Evolutionary conservation across 495 filamentous ascomycete genomes (phyloP), one percentile per base, ranked within the genome.

Genomic region (Opeltia flavorubescens): DNA sequence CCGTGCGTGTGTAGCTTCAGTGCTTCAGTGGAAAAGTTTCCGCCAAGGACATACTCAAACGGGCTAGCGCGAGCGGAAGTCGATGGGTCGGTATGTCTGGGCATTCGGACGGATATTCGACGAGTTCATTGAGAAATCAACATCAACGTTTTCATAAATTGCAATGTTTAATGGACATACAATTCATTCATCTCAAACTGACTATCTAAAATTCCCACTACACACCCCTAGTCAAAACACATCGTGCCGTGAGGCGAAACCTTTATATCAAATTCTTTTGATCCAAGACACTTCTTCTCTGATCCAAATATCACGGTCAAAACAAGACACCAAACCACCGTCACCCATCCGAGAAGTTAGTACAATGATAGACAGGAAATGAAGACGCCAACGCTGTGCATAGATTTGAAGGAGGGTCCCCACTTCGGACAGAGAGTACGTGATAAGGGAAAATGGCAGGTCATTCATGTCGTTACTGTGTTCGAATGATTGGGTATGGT

Each of bases 171-270:
- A n/a, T n/a, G n/a, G n/a, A n/a, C n/a, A n/a, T n/a, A n/a, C n/a
- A n/a, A n/a, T n/a, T n/a, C n/a, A n/a, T n/a, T n/a, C n/a, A n/a
- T n/a, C n/a, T n/a, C n/a, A n/a, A n/a, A n/a, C n/a, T n/a, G n/a
- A n/a, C n/a, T n/a, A n/a, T n/a, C n/a, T n/a, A n/a, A n/a, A n/a
- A n/a, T n/a, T n/a, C n/a, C n/a, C n/a, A n/a, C n/a, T n/a, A n/a
- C n/a, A n/a, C n/a, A n/a, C n/a, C n/a, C n/a, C n/a, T n/a, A n/a
- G n/a, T n/a, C n/a, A n/a, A n/a, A n/a, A n/a, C n/a, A n/a, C n/a
- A n/a, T n/a, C n/a, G 30, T 30, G 42, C 42, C 42, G 42, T 44
- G 42, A 44, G 42, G 42, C 42, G 24, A n/a, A 44, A 44, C 42
- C 42, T 44, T 23, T 44, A 44, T 44, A 44, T 8, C 5, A 20